phyloP scores from a whole-genome alignment of 306 rosid species.

The Argentina anserina region DNA sequence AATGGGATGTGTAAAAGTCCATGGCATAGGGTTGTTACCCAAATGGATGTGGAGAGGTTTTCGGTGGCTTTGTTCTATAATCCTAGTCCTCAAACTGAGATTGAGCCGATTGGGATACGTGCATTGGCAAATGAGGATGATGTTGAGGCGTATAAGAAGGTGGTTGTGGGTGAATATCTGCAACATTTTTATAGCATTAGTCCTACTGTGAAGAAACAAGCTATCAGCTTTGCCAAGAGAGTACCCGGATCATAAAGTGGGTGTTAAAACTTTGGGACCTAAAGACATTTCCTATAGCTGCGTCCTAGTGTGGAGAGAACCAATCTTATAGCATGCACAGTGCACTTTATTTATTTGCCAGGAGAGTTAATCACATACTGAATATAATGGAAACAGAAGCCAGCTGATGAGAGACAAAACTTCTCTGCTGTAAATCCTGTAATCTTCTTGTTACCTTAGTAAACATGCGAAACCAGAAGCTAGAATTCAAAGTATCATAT shows the following conservation, averaged over 20 bases:
- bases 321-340: background rate
- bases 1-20: slow-evolving; percentile 7
- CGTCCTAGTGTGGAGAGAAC: background rate
- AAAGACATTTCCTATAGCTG: background rate
- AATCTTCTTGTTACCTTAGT: too few species aligned
- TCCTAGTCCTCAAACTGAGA: background rate
- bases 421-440: too few species aligned
- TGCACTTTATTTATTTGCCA: background rate
- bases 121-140: background rate
- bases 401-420: background rate
- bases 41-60: slow-evolving; percentile 1
- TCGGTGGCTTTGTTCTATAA: slow-evolving; percentile 8
- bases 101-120: background rate
- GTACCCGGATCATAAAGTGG: background rate
- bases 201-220: slow-evolving; percentile 16
- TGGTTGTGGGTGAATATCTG: slow-evolving; percentile 10
- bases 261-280: background rate
- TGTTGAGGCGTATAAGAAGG: slow-evolving; percentile 2
- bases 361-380: background rate
- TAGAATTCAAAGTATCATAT: too few species aligned
- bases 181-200: slow-evolving; percentile 1
- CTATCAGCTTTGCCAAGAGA: slow-evolving; percentile 6
- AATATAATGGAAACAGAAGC: background rate
- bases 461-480: background rate
- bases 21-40: slow-evolving; percentile 19